Percentiles rank a stretch among this genome's conserved stretches.
These are phyloP conservation scores for Petasospora rhodanensis DNA, from an alignment of 1,139 yeast genomes.

Conservation along the genomic window DNA sequence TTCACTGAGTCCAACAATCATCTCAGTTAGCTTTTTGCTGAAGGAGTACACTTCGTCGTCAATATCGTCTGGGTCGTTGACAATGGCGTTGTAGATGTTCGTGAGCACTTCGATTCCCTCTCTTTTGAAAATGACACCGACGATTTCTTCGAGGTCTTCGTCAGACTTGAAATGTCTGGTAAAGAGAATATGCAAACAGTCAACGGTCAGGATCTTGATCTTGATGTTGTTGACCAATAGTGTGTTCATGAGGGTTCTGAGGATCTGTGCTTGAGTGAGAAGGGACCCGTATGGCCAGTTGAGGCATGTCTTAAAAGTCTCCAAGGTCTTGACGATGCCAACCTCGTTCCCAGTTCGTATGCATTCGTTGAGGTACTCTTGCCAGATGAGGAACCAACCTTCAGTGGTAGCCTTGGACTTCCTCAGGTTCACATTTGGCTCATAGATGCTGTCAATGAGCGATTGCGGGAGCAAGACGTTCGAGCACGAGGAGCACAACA, in stretches of 20 bases:
- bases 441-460: conserved; percentile 63
- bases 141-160: conserved; percentile 73
- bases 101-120: conserved; percentile 67
- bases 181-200: conserved; percentile 83
- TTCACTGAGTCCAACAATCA: conserved; percentile 84
- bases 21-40: conserved; percentile 85
- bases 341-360: conserved; percentile 36
- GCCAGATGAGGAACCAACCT: conserved; percentile 90
- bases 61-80: conserved; percentile 66
- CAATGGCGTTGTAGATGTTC: conserved; percentile 58
- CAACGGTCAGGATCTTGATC: conserved; percentile 80
- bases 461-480: conserved; percentile 73
- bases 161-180: conserved; percentile 70
- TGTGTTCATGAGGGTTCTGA: conserved; percentile 61
- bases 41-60: conserved; percentile 78
- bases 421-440: conserved; percentile 59
- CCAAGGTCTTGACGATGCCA: conserved; percentile 63
- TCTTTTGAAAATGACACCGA: conserved; percentile 71
- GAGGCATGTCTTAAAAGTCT: conserved; percentile 82
- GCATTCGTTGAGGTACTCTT: conserved; percentile 54
- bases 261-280: conserved; percentile 60
- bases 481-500: conserved; percentile 77
- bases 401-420: conserved; percentile 59
- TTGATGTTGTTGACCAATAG: conserved; percentile 58
- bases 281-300: conserved; percentile 87